phyloP scores from a whole-genome alignment of 1,284 basidiomycete genomes.

The Trichosporon sp. region DNA sequence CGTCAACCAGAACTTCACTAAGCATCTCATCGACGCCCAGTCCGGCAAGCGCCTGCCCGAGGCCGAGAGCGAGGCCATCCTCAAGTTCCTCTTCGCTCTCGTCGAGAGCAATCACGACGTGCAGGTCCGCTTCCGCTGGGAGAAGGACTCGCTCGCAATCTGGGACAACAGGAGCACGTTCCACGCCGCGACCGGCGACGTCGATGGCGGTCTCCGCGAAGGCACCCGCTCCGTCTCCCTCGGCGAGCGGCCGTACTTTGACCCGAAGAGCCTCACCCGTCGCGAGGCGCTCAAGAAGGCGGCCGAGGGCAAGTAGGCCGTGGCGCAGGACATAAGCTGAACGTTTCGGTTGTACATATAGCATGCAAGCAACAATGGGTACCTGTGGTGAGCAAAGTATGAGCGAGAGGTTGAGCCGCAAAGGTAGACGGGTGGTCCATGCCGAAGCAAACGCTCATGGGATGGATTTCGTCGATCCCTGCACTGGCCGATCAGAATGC shows the following conservation, averaged over 20 bases:
- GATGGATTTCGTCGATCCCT: background rate
- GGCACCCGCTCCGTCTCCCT: slow-evolving; percentile 62
- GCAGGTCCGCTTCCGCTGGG: slow-evolving; percentile 57
- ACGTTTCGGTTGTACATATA: background rate
- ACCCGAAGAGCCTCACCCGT: slow-evolving; percentile 28
- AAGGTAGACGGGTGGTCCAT: no score
- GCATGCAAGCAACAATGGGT: background rate
- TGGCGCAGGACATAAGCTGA: background rate
- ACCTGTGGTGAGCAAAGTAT: background rate
- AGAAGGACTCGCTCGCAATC: slow-evolving; percentile 44
- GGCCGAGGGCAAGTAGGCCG: background rate
- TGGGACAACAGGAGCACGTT: slow-evolving; percentile 48
- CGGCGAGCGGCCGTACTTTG: slow-evolving; percentile 62
- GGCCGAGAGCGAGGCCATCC: slow-evolving; percentile 54
- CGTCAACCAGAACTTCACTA: slow-evolving; percentile 62
- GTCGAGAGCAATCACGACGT: slow-evolving; percentile 58
- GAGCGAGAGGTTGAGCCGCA: background rate
- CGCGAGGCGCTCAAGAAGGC: slow-evolving; percentile 20
- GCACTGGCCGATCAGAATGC: background rate
- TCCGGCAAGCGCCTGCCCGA: slow-evolving; percentile 46
- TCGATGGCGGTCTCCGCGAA: slow-evolving; percentile 50
- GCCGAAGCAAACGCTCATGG: no score
- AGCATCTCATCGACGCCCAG: slow-evolving; percentile 54
- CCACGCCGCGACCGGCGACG: slow-evolving; percentile 47
- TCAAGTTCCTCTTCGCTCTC: slow-evolving; percentile 50